Percentiles rank a stretch among this genome's conserved stretches.
Conservation (phyloP, 208 protist genomes). For the Trichomonas tenax region DNA sequence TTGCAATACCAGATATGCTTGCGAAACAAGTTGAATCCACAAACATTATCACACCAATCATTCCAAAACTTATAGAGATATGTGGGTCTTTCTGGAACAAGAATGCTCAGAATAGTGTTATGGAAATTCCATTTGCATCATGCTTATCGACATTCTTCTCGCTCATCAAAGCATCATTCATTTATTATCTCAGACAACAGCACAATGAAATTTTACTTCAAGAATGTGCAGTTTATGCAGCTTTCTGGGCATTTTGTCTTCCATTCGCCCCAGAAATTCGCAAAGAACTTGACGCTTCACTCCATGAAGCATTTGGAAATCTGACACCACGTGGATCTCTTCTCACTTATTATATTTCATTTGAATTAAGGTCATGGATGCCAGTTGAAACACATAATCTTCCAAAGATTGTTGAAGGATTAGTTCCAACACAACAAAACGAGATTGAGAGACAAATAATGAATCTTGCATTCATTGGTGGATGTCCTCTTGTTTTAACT, state of each 20-base stretch:
- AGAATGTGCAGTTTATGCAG: background rate
- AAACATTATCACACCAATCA: background rate
- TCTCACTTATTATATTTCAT: background rate
- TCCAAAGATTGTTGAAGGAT: background rate
- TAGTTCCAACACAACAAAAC: background rate
- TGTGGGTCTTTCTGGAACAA: background rate
- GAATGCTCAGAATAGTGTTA: background rate
- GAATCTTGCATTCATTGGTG: background rate
- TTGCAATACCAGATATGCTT: background rate
- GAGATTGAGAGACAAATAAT: background rate
- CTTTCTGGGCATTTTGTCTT: background rate
- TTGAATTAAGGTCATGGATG: background rate
- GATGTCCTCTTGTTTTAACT: conserved; percentile 75
- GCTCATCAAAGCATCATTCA: background rate
- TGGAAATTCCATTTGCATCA: background rate
- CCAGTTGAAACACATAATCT: background rate
- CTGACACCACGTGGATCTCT: background rate
- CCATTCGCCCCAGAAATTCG: background rate
- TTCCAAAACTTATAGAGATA: background rate
- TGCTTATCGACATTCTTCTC: background rate
- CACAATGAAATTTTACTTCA: background rate
- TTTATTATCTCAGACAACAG: background rate
- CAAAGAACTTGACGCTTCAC: background rate
- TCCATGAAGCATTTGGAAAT: background rate
- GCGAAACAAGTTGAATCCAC: background rate